phyloP scores from a whole-genome alignment of 2,329 filamentous ascomycete species.

The Trichophyton verrucosum region DNA sequence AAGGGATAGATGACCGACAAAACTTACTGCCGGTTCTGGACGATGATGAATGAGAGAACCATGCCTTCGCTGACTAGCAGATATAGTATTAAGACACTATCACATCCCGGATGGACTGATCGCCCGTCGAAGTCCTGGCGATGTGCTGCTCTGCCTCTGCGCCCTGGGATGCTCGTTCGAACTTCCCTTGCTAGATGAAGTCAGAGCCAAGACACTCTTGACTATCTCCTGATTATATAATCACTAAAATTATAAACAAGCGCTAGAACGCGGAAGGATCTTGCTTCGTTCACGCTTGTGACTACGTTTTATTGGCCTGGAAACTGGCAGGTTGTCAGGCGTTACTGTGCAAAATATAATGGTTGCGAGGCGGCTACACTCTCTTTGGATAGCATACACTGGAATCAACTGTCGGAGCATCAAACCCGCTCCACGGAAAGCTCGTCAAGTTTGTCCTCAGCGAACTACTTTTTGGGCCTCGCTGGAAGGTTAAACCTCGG shows the following conservation, averaged over 20 bases:
- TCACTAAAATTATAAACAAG: neutral
- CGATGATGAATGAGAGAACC: conserved; percentile 77
- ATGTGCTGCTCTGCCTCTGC: neutral
- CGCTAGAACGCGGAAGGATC: too few species aligned
- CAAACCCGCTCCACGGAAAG: neutral
- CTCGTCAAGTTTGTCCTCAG: neutral
- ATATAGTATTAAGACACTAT: neutral
- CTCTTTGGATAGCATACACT: neutral
- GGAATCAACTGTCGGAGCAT: neutral
- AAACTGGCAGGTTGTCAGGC: too few species aligned
- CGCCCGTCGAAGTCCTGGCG: neutral
- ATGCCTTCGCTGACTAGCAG: conserved; percentile 20
- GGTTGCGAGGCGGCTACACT: neutral
- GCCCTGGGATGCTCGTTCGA: neutral
- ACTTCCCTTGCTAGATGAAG: neutral
- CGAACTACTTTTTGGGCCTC: neutral
- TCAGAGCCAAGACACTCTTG: neutral
- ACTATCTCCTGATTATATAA: neutral
- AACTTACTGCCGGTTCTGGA: conserved; percentile 72
- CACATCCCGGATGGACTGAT: neutral
- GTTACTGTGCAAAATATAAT: neutral
- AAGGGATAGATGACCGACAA: neutral
- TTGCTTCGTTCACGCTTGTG: too few species aligned
- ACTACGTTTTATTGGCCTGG: too few species aligned
- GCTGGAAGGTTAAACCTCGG: neutral